These are phyloP conservation scores for Austropuccinia psidii DNA, from an alignment of 1,284 basidiomycete species.

Conservation along the genomic window DNA sequence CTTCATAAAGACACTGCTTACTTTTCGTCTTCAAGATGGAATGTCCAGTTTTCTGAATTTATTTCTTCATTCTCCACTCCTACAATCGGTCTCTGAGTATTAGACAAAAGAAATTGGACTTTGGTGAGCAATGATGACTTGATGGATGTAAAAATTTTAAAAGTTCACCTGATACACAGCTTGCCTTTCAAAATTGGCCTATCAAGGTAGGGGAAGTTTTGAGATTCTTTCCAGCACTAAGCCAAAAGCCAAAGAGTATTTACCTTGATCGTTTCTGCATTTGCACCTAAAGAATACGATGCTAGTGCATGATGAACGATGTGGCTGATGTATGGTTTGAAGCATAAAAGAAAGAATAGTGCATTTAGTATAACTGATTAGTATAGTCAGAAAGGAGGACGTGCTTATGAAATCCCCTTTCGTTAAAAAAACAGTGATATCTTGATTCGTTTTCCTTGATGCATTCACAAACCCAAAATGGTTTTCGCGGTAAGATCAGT, in stretches of 20 bases:
- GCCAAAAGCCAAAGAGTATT: not conserved
- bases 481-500: not conserved
- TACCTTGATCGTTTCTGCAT: slow-evolving; percentile 8
- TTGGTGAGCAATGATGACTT: too few relatives aligned
- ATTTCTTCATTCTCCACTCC: slow-evolving; percentile 1
- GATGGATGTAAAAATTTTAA: too few relatives aligned
- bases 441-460: slow-evolving; percentile 20
- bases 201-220: too few relatives aligned
- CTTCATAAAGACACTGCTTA: too few relatives aligned
- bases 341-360: not conserved
- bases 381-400: not conserved
- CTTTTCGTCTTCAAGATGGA: slow-evolving; percentile 6
- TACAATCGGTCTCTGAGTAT: slow-evolving; percentile 1
- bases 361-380: not conserved
- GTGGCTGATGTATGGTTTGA: slow-evolving; percentile 1
- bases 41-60: slow-evolving; percentile 19
- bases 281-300: slow-evolving; percentile 22
- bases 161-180: too few relatives aligned
- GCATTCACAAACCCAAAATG: not conserved
- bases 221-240: too few relatives aligned
- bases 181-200: too few relatives aligned
- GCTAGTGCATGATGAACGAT: slow-evolving; percentile 30
- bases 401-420: slow-evolving; percentile 27
- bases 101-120: not conserved
- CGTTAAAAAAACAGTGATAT: slow-evolving; percentile 35